Evolutionary conservation across 345 rosid genomes (phyloP).

Genomic region (Dovyalis caffra): DNA sequence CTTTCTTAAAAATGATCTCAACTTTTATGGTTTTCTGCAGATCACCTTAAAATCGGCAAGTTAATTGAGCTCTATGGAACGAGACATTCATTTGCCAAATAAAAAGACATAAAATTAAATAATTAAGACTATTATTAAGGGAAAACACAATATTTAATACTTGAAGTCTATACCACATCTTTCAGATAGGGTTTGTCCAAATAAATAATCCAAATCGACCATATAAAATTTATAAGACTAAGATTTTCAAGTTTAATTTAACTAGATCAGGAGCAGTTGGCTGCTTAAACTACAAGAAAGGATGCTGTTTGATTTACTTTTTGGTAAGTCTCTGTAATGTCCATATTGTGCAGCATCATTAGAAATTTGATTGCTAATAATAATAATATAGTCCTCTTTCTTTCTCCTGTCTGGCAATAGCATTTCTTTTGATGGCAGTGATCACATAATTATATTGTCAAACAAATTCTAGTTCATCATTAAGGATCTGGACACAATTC

Average conservation of each 20-base stretch:
- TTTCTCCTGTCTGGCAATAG: not conserved
- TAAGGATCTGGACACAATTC: not conserved
- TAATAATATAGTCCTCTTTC: not conserved
- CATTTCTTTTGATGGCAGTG: not conserved
- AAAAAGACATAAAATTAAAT: not conserved
- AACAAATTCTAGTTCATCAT: not conserved
- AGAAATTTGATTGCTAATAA: not conserved
- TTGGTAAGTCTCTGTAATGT: not conserved
- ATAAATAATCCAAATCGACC: not conserved
- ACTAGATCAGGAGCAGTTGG: conserved; percentile 19
- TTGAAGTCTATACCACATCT: not conserved
- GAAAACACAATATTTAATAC: not conserved
- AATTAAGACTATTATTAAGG: not conserved
- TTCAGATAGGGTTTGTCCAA: not conserved
- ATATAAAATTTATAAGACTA: not conserved
- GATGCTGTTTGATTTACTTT: conserved; percentile 12
- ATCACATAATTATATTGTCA: not conserved
- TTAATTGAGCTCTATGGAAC: no score
- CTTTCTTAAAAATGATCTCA: no score
- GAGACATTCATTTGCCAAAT: not conserved
- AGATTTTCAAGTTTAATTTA: conserved; percentile 2
- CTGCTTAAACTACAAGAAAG: conserved; percentile 35
- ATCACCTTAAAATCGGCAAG: no score
- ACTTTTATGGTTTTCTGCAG: no score
- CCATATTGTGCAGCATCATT: conserved; percentile 11